Evolutionary conservation across 2,329 filamentous ascomycete species (phyloP).

Genomic region (Fusarium acutatum): DNA sequence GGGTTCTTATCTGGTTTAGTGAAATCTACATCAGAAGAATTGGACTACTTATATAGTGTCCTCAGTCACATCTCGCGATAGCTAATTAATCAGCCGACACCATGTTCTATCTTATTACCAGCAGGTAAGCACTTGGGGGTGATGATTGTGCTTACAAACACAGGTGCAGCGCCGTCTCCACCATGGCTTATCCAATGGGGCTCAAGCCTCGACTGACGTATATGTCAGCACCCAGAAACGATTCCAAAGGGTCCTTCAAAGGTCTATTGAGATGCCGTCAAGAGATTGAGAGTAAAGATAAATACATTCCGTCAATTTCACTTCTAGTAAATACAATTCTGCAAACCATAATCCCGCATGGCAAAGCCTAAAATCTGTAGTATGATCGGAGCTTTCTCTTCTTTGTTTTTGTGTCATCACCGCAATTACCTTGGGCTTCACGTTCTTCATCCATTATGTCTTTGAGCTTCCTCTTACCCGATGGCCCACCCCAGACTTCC

Average conservation of each 20-base stretch:
- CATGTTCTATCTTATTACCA: neutral
- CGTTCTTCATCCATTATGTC: neutral
- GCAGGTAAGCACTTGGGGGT: fast-evolving
- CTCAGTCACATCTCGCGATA: neutral
- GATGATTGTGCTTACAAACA: neutral
- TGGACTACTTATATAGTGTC: fast-evolving
- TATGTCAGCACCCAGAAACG: neutral
- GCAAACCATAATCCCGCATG: neutral
- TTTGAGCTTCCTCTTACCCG: neutral
- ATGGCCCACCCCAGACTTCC: neutral
- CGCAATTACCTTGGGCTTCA: no score
- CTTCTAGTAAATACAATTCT: neutral
- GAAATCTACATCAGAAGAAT: fast-evolving
- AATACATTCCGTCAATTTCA: neutral
- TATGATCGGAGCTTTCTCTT: neutral
- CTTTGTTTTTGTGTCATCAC: neutral
- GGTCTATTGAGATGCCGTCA: no score
- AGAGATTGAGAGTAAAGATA: no score
- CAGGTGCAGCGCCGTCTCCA: fast-evolving
- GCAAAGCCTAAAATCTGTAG: neutral
- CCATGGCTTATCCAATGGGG: neutral
- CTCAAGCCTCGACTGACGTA: neutral
- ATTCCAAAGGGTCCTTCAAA: neutral
- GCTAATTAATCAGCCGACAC: neutral
- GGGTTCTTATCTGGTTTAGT: fast-evolving